Percentiles rank a stretch among this genome's conserved stretches.
These are phyloP conservation scores for Spinellus fusiger DNA, from an alignment of 192 early-diverging fungal species.

Conservation along the genomic window DNA sequence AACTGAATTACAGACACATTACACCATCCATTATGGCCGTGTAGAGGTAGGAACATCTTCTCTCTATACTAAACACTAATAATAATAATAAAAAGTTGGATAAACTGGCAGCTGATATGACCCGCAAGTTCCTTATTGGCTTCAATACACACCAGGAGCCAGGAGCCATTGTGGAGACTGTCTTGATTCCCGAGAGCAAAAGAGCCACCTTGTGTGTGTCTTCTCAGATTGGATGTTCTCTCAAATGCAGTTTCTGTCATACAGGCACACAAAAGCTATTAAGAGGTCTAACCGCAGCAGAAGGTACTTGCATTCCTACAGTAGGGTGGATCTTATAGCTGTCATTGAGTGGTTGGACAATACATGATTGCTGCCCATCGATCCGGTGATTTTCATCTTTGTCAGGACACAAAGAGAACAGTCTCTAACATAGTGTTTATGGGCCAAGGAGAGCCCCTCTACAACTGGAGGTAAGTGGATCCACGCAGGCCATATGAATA, in stretches of 20 bases:
- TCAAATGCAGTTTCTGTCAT: constrained; percentile 86
- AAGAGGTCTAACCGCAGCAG: constrained; percentile 64
- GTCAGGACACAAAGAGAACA: constrained; percentile 32
- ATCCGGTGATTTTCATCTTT: constrained; percentile 56
- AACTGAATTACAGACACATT: constrained; percentile 39
- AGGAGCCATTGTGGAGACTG: constrained; percentile 63
- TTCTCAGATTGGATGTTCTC: constrained; percentile 80
- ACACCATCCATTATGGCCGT: constrained; percentile 52
- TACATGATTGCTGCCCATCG: constrained; percentile 59
- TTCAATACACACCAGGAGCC: constrained; percentile 45
- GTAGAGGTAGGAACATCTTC: constrained; percentile 30
- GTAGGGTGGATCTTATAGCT: background rate
- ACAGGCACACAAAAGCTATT: constrained; percentile 85
- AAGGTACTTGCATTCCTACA: constrained; percentile 35
- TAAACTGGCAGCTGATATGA: constrained; percentile 49
- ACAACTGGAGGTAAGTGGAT: constrained; percentile 64
- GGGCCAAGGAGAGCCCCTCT: constrained; percentile 89
- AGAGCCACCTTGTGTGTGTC: constrained; percentile 74
- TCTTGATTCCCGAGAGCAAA: constrained; percentile 65
- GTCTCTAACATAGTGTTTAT: constrained; percentile 88
- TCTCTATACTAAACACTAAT: background rate
- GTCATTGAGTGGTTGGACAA: constrained; percentile 47
- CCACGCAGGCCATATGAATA: background rate
- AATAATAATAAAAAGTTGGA: constrained; percentile 22
- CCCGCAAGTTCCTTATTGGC: constrained; percentile 58